Evolutionary conservation across 352 stramenopile genomes (phyloP).

Genomic region (Globisporangium perplexum): DNA sequence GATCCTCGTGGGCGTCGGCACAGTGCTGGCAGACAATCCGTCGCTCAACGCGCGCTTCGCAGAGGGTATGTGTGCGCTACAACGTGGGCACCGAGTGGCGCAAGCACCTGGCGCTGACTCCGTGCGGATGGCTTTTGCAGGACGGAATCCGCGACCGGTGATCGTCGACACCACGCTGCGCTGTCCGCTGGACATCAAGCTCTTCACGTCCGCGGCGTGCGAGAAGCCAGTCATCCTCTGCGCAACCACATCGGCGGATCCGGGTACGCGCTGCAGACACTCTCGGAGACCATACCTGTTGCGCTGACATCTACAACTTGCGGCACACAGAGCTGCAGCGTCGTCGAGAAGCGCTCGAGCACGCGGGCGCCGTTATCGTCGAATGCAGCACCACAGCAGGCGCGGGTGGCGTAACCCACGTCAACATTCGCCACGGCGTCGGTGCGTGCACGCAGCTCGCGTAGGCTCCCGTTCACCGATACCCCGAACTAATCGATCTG

Average conservation of each 20-base stretch:
- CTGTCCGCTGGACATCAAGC: conserved; percentile 65
- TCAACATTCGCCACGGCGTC: conserved; percentile 59
- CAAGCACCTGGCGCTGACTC: background rate
- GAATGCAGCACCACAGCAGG: conserved; percentile 21
- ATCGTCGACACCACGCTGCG: conserved; percentile 66
- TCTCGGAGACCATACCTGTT: background rate
- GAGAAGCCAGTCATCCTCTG: conserved; percentile 71
- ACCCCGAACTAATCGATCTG: background rate
- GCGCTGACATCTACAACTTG: background rate
- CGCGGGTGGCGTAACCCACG: conserved; percentile 17
- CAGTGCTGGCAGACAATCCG: conserved; percentile 82
- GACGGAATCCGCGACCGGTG: conserved; percentile 59
- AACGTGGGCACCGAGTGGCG: background rate
- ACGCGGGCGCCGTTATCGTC: conserved; percentile 37
- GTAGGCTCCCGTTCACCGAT: background rate
- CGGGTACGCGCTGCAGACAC: conserved; percentile 3
- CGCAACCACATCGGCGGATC: conserved; percentile 15
- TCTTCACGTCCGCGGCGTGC: conserved; percentile 65
- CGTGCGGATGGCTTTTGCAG: conserved; percentile 14
- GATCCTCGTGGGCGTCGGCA: conserved; percentile 86
- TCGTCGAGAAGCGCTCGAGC: conserved; percentile 34
- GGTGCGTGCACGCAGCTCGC: conserved; percentile 21
- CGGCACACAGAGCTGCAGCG: conserved; percentile 21
- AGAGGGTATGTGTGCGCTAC: conserved; percentile 23
- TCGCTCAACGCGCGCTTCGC: conserved; percentile 74